phyloP scores from a whole-genome alignment of 2,329 filamentous ascomycete species.

The Chaetomiaceae sp. region DNA sequence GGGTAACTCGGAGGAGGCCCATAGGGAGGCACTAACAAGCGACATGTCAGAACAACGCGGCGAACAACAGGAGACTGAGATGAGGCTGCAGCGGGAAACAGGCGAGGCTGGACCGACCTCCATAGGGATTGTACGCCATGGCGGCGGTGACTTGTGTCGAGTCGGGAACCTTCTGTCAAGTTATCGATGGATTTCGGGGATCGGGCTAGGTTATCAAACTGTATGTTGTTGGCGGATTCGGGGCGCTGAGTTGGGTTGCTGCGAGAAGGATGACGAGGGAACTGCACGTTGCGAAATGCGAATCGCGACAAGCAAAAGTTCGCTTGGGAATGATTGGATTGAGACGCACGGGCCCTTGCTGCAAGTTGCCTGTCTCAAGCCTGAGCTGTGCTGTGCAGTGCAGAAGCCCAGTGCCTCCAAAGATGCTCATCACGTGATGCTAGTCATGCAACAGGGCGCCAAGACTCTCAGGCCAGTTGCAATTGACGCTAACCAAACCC shows the following conservation, averaged over 20 bases:
- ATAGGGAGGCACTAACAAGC: constrained; percentile 52
- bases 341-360: constrained; percentile 5
- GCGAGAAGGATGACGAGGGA: no score
- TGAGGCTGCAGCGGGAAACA: constrained; percentile 1
- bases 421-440: no score
- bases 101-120: constrained; percentile 37
- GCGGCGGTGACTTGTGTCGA: background rate
- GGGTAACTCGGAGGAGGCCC: constrained; percentile 70
- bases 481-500: constrained; percentile 4
- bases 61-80: background rate
- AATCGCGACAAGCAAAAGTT: constrained; percentile 18
- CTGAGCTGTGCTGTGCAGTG: no score
- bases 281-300: no score
- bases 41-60: constrained; percentile 7
- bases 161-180: background rate
- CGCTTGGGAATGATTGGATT: constrained; percentile 1
- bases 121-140: constrained; percentile 60
- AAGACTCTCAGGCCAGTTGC: no score
- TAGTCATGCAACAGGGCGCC: no score
- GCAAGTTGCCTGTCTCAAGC: background rate
- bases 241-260: no score
- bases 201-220: background rate
- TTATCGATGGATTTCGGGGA: background rate
- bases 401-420: no score
- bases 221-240: background rate